Base-by-base conservation (phyloP, 1,284 basidiomycete genomes). In the Trametes polyzona region DNA sequence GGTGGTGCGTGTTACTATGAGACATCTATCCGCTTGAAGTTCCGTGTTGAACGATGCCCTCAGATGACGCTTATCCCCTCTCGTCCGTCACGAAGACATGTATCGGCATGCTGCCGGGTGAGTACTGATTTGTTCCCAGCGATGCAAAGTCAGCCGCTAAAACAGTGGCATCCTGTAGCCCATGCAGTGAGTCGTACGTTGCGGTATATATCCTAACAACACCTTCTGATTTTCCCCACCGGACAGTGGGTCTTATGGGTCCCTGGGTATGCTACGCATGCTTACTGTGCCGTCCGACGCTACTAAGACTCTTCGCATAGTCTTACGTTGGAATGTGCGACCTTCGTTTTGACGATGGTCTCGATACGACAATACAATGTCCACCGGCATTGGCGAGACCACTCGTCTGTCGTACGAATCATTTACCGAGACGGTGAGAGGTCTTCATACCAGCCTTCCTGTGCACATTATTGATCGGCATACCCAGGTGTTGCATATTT, bases 361-460 rank as follows among this genome's bases (percentile, higher is more conserved):
- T 58, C 63, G 1, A 30, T 64, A 29, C 57, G 58, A 24, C 49
- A 60, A 14, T 61, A 39, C 17, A 43, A 52, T 14, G 30, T 61
- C 12, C 32, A 54, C 8, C 42, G 49, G 10, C 36, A 37, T 3
- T 47, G 57, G 16, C 30, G 43, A 4, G 53, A 52, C 5, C 56
- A 57, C 2, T 48, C 53, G 1, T 37, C 55, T 2, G 44, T 64
- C 12, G 58, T 60, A 7, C 46, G 41, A 19, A 42, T 60, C 3
- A 55, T 64, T 8, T 51, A 40, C 27, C 63, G 63, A 10, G 63
- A 64, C 23, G 60, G 63, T 64, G 16, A 32, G 59, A 26, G 6
- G 19, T 6, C 12, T 3, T 7, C 7, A 17, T 7, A 7, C 3
- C 17, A 37, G 23, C 2, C 3, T 17, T 40, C 10, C 17, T 19